Conservation (phyloP, 192 early-diverging fungal genomes). For the Mortierella alpina region DNA sequence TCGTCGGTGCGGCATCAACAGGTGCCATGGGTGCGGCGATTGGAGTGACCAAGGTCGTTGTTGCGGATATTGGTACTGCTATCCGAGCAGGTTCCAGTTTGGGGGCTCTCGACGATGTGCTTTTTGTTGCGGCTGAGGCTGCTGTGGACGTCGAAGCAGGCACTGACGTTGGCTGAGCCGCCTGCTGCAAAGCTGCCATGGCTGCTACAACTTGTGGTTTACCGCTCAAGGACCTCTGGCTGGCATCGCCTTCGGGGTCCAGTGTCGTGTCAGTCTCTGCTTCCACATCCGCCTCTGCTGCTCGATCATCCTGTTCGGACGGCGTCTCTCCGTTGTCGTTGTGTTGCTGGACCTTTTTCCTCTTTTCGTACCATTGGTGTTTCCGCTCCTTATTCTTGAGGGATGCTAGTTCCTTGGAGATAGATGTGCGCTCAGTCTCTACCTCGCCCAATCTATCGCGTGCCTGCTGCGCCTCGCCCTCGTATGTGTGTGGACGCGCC, state of each 20-base stretch:
- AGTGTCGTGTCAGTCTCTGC: conserved; percentile 44
- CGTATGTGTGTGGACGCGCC: conserved; percentile 20
- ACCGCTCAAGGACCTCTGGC: background rate
- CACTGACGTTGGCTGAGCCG: background rate
- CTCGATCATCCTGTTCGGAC: conserved; percentile 30
- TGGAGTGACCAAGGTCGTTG: background rate
- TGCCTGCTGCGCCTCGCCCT: conserved; percentile 29
- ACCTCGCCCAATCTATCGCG: conserved; percentile 28
- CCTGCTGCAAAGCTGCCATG: background rate
- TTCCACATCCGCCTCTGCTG: conserved; percentile 36
- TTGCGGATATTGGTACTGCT: background rate
- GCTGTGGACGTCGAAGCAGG: background rate
- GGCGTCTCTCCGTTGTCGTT: conserved; percentile 7
- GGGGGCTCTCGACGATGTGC: background rate
- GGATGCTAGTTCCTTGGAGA: conserved; percentile 47
- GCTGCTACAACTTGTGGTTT: background rate
- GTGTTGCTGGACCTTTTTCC: conserved; percentile 49
- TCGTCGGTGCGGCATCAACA: too few species aligned
- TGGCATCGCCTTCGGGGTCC: conserved; percentile 48
- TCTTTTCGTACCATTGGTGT: conserved; percentile 70
- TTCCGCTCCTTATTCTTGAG: conserved; percentile 67
- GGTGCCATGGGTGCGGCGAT: too few species aligned
- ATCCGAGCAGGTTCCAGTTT: background rate
- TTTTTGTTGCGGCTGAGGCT: background rate
- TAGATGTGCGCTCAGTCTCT: conserved; percentile 30